Base-by-base conservation (phyloP, 208 protist genomes). In the Acanthamoeba lenticulata region DNA sequence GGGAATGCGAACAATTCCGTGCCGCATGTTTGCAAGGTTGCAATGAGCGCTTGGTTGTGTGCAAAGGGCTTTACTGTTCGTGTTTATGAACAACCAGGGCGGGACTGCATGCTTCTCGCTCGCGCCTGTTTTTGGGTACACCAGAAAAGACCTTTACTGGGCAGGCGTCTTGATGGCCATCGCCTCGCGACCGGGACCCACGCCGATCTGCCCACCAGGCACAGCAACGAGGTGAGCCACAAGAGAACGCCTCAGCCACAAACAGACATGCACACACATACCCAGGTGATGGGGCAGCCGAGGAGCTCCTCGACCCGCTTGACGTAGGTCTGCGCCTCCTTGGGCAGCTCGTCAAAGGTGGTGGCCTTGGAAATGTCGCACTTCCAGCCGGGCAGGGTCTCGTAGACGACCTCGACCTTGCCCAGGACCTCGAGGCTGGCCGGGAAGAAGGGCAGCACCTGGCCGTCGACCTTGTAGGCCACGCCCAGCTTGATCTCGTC, bases 331-430 rank as follows among this genome's bases (percentile, higher is more conserved):
- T 95, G 69, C 38, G 94, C 83, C 24, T 72, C 47, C 17, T 38
- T 77, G 32, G 95, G 95, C 38, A 96, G 91, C 21, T 88, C 69
- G n/a, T 79, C 69, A 67, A 96, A 97, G 6, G 15, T 95, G 19
- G 34, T 94, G 19, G 36, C 36, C 13, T 92, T 57, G 11, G 94
- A 94, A 69, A 98, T 97, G 85, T 97, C 96, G 21, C 34, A 52
- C 40, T 95, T 97, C 97, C 97, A 98, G 47, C 97, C 97, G 45
- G 94, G 94, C 34, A 97, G 40, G 21, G 95, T 95, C 67, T 97
- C 93, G 88, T 98, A 98, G 34, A 94, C 85, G 29, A 98, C 94
- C 93, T 98, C 94, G 29, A 96, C 95, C 62, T 95, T 27, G 19
- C 49, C 74, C 0, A 97, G 42, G 27, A 94, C 60, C 90, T 92